Conservation (phyloP, 495 filamentous ascomycete genomes). For the Penicillium angulare region DNA sequence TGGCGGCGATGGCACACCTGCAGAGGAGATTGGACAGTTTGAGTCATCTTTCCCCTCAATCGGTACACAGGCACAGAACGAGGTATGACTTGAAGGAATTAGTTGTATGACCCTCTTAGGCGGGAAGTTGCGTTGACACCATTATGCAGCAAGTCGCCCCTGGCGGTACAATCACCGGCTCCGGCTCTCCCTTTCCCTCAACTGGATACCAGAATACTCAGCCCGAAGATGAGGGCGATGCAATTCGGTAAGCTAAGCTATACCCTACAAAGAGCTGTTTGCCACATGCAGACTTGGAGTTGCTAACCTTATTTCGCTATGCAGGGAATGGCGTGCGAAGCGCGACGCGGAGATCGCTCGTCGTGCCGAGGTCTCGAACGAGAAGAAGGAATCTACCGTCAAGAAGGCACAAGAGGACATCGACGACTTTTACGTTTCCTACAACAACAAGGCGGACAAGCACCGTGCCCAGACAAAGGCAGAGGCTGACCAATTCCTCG, state of each 20-base stretch:
- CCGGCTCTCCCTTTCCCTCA: conserved; percentile 68
- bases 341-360: conserved; percentile 73
- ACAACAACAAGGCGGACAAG: conserved; percentile 97
- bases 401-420: conserved; percentile 84
- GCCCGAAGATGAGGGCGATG: conserved; percentile 78
- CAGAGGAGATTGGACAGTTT: conserved; percentile 68
- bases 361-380: conserved; percentile 71
- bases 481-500: conserved; percentile 94
- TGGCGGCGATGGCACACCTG: conserved; percentile 43
- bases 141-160: conserved; percentile 66
- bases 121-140: conserved; percentile 11
- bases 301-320: not conserved
- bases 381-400: conserved; percentile 77
- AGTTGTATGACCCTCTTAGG: not conserved
- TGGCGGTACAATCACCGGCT: conserved; percentile 84
- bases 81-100: conserved; percentile 53
- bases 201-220: conserved; percentile 51
- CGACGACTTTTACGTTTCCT: conserved; percentile 99
- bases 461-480: conserved; percentile 74
- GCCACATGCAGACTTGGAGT: too few species aligned
- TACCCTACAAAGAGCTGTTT: too few species aligned
- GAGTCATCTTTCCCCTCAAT: conserved; percentile 87
- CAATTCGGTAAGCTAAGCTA: conserved; percentile 59
- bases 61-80: conserved; percentile 60
- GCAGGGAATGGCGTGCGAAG: conserved; percentile 83